Evolutionary conservation across 306 rosid species (phyloP), one percentile per base, ranked within the genome.

Genomic region (Trifolium subterraneum): DNA sequence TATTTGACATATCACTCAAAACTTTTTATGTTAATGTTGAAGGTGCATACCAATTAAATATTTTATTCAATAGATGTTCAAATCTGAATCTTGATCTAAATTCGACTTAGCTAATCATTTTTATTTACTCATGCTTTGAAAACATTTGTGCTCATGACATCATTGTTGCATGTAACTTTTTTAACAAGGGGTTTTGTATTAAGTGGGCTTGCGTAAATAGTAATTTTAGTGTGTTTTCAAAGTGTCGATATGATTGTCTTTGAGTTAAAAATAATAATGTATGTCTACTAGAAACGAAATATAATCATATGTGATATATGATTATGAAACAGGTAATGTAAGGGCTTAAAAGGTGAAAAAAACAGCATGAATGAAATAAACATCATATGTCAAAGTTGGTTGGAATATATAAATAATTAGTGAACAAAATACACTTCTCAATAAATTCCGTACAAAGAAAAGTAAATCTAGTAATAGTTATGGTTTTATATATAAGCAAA

Each of bases 161-260:
- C 47, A 51, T 69, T 16, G 44, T 58, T 66, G 39, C 4, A 9
- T 16, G 10, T 39, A 18, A 45, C n/a, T n/a, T n/a, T n/a, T n/a
- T n/a, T n/a, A n/a, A n/a, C n/a, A n/a, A n/a, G n/a, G n/a, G n/a
- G n/a, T n/a, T n/a, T n/a, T n/a, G n/a, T n/a, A n/a, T n/a, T 15
- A 79, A 50, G 3, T 51, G 27, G 20, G 12, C 4, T 73, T 61
- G 76, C 67, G 66, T 73, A 74, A 74, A 31, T 13, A 60, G 67
- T 74, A 74, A 74, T 61, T 60, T 50, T 68, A 20, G 44, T 67
- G 31, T 15, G 35, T 12, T 27, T 45, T 14, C 44, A 8, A 52
- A 78, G 13, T 36, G 33, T 29, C 38, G 58, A 61, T 38, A 74
- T 67, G 42, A 74, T 80, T 60, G 22, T 60, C 23, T 25, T 64